Evolutionary conservation across 1,139 yeast species (phyloP), one percentile per base, ranked within the genome.

Genomic region (Spencermartinsiella ligniputridi): DNA sequence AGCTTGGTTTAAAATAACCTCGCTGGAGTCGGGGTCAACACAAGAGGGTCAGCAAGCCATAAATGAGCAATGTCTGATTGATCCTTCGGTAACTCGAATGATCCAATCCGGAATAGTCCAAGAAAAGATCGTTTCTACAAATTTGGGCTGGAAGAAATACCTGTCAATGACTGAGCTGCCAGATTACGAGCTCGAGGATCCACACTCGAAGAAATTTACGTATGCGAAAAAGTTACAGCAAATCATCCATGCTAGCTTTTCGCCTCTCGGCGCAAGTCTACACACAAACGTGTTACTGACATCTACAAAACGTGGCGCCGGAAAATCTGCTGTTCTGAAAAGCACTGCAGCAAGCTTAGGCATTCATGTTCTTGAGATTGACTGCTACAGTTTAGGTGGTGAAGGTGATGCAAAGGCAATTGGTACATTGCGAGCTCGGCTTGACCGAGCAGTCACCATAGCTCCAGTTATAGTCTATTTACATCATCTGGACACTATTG

Each of bases 391-490:
- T 29, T 50, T 72, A 2, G 49, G 68, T 18, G 64, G 70, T 3
- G 89, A 90, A 1, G 79, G 86, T 27, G 95, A 87, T 48, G 68
- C 81, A 39, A 89, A 88, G 59, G 85, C 94, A 0, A 70, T 92
- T 25, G 98, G 96, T 0, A 67, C 78, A 2, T 68, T 92, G 13
- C 69, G 78, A 43, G 97, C 96, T 1, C 79, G 83, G 55, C 70
- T 88, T 6, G 97, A 89, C 52, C 74, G 81, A 37, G 69, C 76
- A 21, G 64, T 71, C 42, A 52, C 67, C 25, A 71, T 79, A 45
- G 52, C 60, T 9, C 75, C 67, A 9, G 67, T 76, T 24, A 63
- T 86, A 1, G 69, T 90, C 1, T 76, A 76, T 46, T 61, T 90
- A 30, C 76, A 77, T 48, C 97, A 92, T 61, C 65, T 90, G 29